Conservation (phyloP, 495 filamentous ascomycete species). For the Opeltia flavorubescens region DNA sequence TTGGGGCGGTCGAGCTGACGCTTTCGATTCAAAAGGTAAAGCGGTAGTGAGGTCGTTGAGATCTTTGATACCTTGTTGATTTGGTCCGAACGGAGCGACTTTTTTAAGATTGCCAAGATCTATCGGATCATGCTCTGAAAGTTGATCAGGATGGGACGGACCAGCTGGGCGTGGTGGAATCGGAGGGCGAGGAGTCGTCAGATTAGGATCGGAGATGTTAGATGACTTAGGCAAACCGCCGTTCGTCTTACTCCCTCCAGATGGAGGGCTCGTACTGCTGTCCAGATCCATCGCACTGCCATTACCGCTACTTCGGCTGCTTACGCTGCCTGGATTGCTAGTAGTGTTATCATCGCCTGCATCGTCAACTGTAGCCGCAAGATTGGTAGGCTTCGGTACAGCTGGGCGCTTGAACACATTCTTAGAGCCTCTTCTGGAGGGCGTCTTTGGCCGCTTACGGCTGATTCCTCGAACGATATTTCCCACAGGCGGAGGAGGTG, state of each 20-base stretch:
- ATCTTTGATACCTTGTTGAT: constrained; percentile 42
- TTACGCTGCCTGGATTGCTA: constrained; percentile 7
- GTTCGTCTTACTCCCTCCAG: neutral
- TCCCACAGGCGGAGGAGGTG: constrained; percentile 21
- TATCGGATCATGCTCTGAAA: constrained; percentile 27
- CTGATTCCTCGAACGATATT: constrained; percentile 18
- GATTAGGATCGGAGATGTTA: neutral
- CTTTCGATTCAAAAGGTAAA: constrained; percentile 58
- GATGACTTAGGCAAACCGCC: neutral
- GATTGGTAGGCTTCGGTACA: constrained; percentile 22
- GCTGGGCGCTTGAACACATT: constrained; percentile 8
- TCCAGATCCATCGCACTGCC: constrained; percentile 36
- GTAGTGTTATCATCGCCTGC: constrained; percentile 11
- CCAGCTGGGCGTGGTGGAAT: constrained; percentile 14
- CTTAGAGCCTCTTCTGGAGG: constrained; percentile 19
- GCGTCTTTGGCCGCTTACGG: constrained; percentile 23
- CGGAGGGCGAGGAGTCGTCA: constrained; percentile 6
- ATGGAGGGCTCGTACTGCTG: constrained; percentile 14
- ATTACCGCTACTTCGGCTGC: constrained; percentile 12
- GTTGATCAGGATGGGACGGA: constrained; percentile 22
- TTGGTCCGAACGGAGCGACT: constrained; percentile 47
- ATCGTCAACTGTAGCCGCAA: constrained; percentile 32
- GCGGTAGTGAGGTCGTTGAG: constrained; percentile 51
- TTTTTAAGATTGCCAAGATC: constrained; percentile 52
- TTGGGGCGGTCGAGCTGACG: constrained; percentile 30